A percentile compares a stretch with the other conserved stretches of the same genome.
phyloP scores from a whole-genome alignment of 371 early-diverging fungal genomes.

The Apophysomyces variabilis region DNA sequence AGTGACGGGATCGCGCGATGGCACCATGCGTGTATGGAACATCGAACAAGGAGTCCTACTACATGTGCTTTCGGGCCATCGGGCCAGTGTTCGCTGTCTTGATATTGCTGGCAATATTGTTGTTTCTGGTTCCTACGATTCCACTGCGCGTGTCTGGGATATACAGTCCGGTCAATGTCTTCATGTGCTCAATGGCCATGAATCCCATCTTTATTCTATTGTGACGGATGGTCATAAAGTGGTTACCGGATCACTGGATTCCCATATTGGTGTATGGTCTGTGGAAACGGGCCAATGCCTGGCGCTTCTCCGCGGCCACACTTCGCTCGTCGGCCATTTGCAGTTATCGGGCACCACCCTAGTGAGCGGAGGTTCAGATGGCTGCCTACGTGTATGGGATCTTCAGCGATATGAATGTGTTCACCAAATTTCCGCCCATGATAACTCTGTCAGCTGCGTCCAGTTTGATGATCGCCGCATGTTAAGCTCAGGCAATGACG shows the following conservation, averaged over 20 bases:
- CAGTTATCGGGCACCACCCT: slow-evolving; percentile 74
- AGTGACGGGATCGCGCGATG: slow-evolving; percentile 92
- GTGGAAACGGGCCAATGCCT: slow-evolving; percentile 62
- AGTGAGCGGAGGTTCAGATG: slow-evolving; percentile 89
- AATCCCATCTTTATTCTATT: slow-evolving; percentile 69
- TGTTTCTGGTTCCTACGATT: slow-evolving; percentile 92
- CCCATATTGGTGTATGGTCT: slow-evolving; percentile 77
- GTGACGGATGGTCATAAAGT: slow-evolving; percentile 72
- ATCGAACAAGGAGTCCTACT: slow-evolving; percentile 67
- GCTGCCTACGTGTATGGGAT: slow-evolving; percentile 88
- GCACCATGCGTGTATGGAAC: slow-evolving; percentile 83
- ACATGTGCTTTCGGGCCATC: slow-evolving; percentile 73
- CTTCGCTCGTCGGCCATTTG: slow-evolving; percentile 85
- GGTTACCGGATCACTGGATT: slow-evolving; percentile 79
- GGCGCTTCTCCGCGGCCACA: slow-evolving; percentile 76
- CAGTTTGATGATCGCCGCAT: slow-evolving; percentile 85
- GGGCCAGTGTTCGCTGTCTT: slow-evolving; percentile 84
- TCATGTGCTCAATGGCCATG: slow-evolving; percentile 72
- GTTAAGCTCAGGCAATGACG: slow-evolving; percentile 87
- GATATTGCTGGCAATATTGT: slow-evolving; percentile 78
- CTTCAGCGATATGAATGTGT: slow-evolving; percentile 69
- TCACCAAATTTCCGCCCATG: slow-evolving; percentile 77
- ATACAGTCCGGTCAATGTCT: slow-evolving; percentile 71
- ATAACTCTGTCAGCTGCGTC: slow-evolving; percentile 85
- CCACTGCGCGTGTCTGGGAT: slow-evolving; percentile 89